Percentiles rank a stretch among this genome's conserved stretches.
Conservation (phyloP, 768 basidiomycete genomes). For the Leccinum disarticulatum region DNA sequence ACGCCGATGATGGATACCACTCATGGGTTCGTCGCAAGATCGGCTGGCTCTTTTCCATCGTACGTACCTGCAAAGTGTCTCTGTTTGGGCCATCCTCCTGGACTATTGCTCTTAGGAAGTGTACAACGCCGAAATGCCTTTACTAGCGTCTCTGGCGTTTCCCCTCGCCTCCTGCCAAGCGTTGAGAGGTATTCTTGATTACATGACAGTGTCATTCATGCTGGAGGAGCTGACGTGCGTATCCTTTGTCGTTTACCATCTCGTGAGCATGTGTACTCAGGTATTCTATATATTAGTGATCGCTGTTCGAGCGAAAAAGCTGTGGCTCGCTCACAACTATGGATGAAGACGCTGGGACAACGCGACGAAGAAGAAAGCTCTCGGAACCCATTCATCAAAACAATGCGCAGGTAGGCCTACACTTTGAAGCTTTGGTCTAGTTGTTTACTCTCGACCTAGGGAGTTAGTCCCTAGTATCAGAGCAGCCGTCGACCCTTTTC, state of each 20-base stretch:
- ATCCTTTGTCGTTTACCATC: not conserved
- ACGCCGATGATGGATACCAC: constrained; percentile 20
- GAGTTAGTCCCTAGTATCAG: constrained; percentile 26
- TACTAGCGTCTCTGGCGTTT: constrained; percentile 26
- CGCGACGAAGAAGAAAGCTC: constrained; percentile 15
- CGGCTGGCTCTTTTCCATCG: constrained; percentile 24
- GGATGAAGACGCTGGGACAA: constrained; percentile 25
- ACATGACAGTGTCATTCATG: constrained; percentile 33
- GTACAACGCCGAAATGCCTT: constrained; percentile 26
- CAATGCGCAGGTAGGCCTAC: constrained; percentile 25
- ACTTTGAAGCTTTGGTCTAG: not conserved
- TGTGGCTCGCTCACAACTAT: constrained; percentile 18
- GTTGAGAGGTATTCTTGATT: constrained; percentile 26
- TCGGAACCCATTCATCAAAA: constrained; percentile 25
- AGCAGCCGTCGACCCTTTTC: constrained; percentile 24
- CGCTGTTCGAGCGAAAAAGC: constrained; percentile 24
- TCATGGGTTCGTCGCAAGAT: constrained; percentile 25
- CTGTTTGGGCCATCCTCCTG: not conserved
- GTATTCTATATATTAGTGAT: constrained; percentile 17
- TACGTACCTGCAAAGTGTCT: constrained; percentile 5
- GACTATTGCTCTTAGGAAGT: constrained; percentile 20
- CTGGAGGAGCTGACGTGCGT: constrained; percentile 30
- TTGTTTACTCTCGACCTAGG: constrained; percentile 10
- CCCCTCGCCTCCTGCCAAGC: constrained; percentile 23
- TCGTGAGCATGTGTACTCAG: not conserved